These are phyloP conservation scores for Effrenium voratum DNA, from an alignment of 73 alveolate species.

Conservation along the genomic window DNA sequence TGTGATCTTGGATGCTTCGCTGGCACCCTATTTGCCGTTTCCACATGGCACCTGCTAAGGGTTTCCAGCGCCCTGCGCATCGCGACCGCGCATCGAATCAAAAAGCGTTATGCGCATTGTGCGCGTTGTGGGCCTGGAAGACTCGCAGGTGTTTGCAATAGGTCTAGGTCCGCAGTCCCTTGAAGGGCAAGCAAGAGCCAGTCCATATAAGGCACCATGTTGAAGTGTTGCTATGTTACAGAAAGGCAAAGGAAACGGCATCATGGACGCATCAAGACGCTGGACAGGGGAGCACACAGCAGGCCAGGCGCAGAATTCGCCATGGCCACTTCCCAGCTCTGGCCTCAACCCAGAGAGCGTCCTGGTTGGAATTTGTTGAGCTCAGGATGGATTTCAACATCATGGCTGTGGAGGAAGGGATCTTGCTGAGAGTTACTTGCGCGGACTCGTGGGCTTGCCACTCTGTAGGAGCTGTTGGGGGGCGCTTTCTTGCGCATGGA, in stretches of 20 bases:
- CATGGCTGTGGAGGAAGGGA: slow-evolving; percentile 75
- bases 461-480: slow-evolving; percentile 59
- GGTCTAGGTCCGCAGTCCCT: too few relatives aligned
- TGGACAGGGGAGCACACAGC: not conserved
- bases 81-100: too few relatives aligned
- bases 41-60: too few relatives aligned
- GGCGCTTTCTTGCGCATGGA: slow-evolving; percentile 86
- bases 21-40: too few relatives aligned
- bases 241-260: too few relatives aligned
- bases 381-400: not conserved
- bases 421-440: not conserved
- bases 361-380: not conserved
- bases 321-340: not conserved
- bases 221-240: not conserved
- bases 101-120: too few relatives aligned
- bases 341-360: not conserved
- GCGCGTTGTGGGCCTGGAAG: too few relatives aligned
- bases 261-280: too few relatives aligned
- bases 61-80: too few relatives aligned
- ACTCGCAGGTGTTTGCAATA: too few relatives aligned
- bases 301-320: not conserved
- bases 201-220: not conserved
- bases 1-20: too few relatives aligned
- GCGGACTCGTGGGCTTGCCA: not conserved
- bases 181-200: not conserved